These are phyloP conservation scores for Calonectria henricotiae DNA, from an alignment of 2,329 filamentous ascomycete genomes.

Conservation along the genomic window DNA sequence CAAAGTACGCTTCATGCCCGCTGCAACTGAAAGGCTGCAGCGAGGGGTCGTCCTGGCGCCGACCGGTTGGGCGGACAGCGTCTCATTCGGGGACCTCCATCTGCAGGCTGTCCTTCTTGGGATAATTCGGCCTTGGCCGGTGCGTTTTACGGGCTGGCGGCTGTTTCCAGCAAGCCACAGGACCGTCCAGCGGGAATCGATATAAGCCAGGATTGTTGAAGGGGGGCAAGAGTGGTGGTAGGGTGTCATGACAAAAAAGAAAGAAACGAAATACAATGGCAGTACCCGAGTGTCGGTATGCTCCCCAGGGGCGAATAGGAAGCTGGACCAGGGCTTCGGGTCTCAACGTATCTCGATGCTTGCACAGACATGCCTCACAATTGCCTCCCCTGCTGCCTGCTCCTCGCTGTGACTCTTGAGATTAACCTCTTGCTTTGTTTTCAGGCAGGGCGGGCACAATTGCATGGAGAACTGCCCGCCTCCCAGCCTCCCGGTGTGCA, in stretches of 20 bases:
- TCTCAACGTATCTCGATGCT: not conserved
- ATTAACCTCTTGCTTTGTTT: constrained; percentile 25
- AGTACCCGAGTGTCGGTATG: constrained; percentile 4
- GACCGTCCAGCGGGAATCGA: constrained; percentile 44
- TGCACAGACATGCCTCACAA: not conserved
- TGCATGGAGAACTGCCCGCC: constrained; percentile 9
- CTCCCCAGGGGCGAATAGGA: constrained; percentile 12
- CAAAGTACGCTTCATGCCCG: constrained; percentile 22
- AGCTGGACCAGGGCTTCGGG: constrained; percentile 33
- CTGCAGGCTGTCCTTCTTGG: constrained; percentile 47
- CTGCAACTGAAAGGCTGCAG: constrained; percentile 29
- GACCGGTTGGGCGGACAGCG: constrained; percentile 40
- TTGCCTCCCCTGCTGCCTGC: constrained; percentile 21
- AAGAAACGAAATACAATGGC: constrained; percentile 37
- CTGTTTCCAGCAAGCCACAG: constrained; percentile 49
- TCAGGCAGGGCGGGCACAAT: constrained; percentile 15
- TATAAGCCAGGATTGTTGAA: constrained; percentile 37
- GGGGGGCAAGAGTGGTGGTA: constrained; percentile 33
- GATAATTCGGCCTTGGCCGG: constrained; percentile 50
- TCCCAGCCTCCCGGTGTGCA: constrained; percentile 2
- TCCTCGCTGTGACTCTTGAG: not conserved
- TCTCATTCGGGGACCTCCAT: constrained; percentile 47
- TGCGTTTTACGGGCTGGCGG: constrained; percentile 45
- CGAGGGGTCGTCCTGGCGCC: constrained; percentile 25
- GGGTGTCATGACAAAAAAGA: constrained; percentile 30